Evolutionary conservation across 495 filamentous ascomycete species (phyloP), one percentile per base, ranked within the genome.

Genomic region (Chaetomium fimeti): DNA sequence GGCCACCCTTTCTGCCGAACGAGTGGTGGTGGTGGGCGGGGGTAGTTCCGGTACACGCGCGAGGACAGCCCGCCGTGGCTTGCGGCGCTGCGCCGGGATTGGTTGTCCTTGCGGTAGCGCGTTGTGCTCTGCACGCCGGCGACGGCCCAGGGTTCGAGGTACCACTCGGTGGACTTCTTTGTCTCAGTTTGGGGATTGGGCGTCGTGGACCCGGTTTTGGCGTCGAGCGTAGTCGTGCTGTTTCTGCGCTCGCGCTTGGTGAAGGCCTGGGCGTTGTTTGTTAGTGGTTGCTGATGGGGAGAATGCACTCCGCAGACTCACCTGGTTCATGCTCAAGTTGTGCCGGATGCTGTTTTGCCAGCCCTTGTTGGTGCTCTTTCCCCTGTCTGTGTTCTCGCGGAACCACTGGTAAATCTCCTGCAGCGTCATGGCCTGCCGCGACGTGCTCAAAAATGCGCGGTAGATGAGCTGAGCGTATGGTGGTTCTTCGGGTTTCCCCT

Each of bases 321-420:
- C 94, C 47, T 81, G 83, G 71, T 98, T 98, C 94, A 98, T 98
- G 15, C 92, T 97, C 0, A 98, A 78, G 69, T 98, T 98, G 71
- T 98, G 94, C 8, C 94, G 87, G 60, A 98, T 94, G 74, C 92
- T 97, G 76, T 97, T 98, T 76, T 94, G 90, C 94, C 95, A 98
- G 4, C 93, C 95, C 69, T 88, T 91, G 29, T 77, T 81, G 18
- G 82, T 78, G 43, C 82, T 82, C 52, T 79, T 88, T 2, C 83
- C 86, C 70, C 93, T 95, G 58, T 84, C 82, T 1, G 91, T 96
- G 67, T 96, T 89, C 22, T 88, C 80, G 27, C 84, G 82, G 71
- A 98, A 96, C 91, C 94, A 98, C 27, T 85, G 78, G 73, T 98
- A 98, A 62, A 98, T 91, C 28, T 93, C 88, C 68, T 91, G 87